Base-by-base conservation (phyloP, 2,329 filamentous ascomycete species). In the Botryotinia globosa region DNA sequence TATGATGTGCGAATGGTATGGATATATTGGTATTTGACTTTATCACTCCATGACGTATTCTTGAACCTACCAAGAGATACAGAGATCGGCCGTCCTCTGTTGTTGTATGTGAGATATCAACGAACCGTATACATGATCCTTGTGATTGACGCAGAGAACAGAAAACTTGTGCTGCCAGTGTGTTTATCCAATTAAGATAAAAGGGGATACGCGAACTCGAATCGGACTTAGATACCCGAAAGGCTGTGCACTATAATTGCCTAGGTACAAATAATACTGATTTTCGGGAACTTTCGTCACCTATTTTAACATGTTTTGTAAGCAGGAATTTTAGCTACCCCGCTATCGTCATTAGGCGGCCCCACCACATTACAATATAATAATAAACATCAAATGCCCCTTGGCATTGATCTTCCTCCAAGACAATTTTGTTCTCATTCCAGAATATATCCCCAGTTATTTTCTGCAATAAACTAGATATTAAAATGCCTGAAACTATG, bases 401-500 rank as follows among this genome's bases (percentile, higher is more conserved):
- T 67, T 25, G 25, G n/a, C 16, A 56, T 14, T 54, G 34, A 42
- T 67, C 45, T 67, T 42, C 25, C 54, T 20, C 34, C 25, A 54
- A 67, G 64, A 39, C 45, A 67, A 39, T 29, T 22, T 16, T 14
- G n/a, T 7, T n/a, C 16, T 45, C 16, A 29, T 54, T 14, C 12
- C 16, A 67, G 8, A n/a, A 20, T 67, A n/a, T 22, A 37, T 29
- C 10, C 22, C 63, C 22, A 20, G n/a, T 54, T 10, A 3, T 12
- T 54, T 39, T 16, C 14, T 12, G 2, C 12, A 18, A 54, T 54
- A 54, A 29, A n/a, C 14, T 32, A 25, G 39, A 56, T 29, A 32
- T 4, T 12, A 75, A 14, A 70, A 80, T 78, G 79, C 62, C 71
- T 32, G 54, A 72, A 67, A 79, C 73, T n/a, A 80, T 80, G 78